Evolutionary conservation across 148 eudicot species (phyloP).

Genomic region (Rhododendron simsii): DNA sequence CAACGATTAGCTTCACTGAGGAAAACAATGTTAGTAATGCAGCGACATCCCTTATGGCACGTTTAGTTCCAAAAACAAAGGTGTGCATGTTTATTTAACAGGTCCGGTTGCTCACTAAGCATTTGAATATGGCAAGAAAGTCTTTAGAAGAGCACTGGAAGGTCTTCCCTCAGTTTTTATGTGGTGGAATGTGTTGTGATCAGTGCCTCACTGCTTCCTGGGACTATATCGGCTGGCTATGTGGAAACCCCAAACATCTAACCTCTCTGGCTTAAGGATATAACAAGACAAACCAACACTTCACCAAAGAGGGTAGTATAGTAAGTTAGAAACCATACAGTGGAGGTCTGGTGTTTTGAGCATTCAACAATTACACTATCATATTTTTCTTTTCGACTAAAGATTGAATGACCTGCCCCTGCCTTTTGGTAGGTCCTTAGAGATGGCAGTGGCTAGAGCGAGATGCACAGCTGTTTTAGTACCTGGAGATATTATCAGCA

Average conservation of each 20-base stretch:
- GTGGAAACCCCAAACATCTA: neutral
- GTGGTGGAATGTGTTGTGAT: neutral
- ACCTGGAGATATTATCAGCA: conserved; percentile 71
- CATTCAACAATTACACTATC: neutral
- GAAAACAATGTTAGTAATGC: no score
- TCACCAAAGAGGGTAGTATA: neutral
- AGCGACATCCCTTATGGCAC: no score
- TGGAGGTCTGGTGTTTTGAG: neutral
- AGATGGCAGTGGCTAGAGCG: conserved; percentile 64
- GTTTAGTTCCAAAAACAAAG: conserved; percentile 35
- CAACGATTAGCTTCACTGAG: no score
- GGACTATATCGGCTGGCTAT: neutral
- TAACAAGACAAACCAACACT: neutral
- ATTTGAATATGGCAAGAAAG: neutral
- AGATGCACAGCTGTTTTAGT: conserved; percentile 59
- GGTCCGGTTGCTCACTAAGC: neutral
- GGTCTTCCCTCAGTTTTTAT: neutral
- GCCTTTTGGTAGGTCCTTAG: conserved; percentile 46
- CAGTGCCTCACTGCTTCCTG: neutral
- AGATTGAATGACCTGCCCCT: neutral
- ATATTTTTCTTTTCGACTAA: neutral
- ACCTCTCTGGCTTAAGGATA: neutral
- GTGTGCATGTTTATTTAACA: conserved; percentile 20
- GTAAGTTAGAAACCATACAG: neutral
- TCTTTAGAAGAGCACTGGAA: neutral